These are phyloP conservation scores for Microcyclosporella mali DNA, from an alignment of 2,329 filamentous ascomycete genomes.

Conservation along the genomic window DNA sequence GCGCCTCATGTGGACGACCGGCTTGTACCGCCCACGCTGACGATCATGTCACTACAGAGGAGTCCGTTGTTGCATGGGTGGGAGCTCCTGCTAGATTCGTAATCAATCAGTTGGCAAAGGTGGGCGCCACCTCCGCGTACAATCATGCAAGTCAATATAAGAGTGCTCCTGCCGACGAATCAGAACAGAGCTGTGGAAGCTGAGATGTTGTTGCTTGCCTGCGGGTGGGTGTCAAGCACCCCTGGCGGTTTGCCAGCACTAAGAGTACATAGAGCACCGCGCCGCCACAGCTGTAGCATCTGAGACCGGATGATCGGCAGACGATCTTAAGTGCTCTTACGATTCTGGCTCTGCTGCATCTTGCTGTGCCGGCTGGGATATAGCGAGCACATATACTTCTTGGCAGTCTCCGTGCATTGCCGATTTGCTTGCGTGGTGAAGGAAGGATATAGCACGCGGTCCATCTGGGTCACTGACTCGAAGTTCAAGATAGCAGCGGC, in stretches of 20 bases:
- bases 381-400: no score
- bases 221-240: background rate
- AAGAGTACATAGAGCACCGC: background rate
- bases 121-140: slow-evolving; percentile 17
- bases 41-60: background rate
- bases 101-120: slow-evolving; percentile 6
- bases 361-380: no score
- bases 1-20: background rate
- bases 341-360: no score
- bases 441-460: no score
- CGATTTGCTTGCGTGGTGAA: no score
- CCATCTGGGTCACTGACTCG: no score
- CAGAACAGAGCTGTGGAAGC: slow-evolving; percentile 1
- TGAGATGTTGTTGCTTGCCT: slow-evolving; percentile 3
- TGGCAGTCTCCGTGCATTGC: no score
- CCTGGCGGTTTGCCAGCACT: no score
- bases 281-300: background rate
- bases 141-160: slow-evolving; percentile 17
- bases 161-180: slow-evolving; percentile 12
- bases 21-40: slow-evolving; percentile 8
- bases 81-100: no score
- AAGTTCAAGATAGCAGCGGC: no score
- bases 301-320: slow-evolving; percentile 3
- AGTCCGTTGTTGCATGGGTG: background rate
- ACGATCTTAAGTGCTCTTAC: background rate